A percentile compares a stretch with the other conserved stretches of the same genome.
These are phyloP conservation scores for Lagenidium sp. DNA, from an alignment of 352 stramenopile species.

Conservation along the genomic window DNA sequence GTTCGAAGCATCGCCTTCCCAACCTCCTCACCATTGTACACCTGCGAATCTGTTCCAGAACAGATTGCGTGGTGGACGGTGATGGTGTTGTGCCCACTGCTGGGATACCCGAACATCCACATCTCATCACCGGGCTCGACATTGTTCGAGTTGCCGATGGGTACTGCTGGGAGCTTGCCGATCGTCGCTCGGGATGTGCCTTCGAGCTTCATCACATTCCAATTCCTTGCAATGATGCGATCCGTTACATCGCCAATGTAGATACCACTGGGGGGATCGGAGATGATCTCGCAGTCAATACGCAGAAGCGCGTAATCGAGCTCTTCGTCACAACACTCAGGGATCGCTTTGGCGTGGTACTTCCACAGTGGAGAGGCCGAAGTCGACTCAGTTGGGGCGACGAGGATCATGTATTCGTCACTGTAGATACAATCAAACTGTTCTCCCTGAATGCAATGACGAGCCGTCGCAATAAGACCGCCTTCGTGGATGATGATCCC, in stretches of 20 bases:
- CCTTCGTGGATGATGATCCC: conserved; percentile 82
- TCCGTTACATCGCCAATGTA: conserved; percentile 86
- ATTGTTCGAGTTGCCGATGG: conserved; percentile 85
- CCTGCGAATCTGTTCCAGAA: conserved; percentile 79
- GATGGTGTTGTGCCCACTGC: conserved; percentile 85
- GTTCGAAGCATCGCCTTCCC: conserved; percentile 84
- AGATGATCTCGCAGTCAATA: conserved; percentile 81
- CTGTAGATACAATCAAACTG: conserved; percentile 85
- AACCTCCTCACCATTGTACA: conserved; percentile 79
- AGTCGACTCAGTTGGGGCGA: conserved; percentile 75
- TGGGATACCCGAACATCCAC: conserved; percentile 89
- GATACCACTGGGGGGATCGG: conserved; percentile 74
- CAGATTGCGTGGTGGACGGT: conserved; percentile 87
- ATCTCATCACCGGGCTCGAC: conserved; percentile 83
- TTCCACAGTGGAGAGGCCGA: conserved; percentile 75
- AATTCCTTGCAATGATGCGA: conserved; percentile 78
- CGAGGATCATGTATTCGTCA: conserved; percentile 83
- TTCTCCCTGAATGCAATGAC: conserved; percentile 73
- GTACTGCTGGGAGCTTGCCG: conserved; percentile 61
- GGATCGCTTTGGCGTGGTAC: conserved; percentile 73
- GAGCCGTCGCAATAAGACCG: conserved; percentile 69
- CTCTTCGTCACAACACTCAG: conserved; percentile 78
- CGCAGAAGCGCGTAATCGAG: conserved; percentile 75
- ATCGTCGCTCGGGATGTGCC: conserved; percentile 64
- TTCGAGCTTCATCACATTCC: conserved; percentile 73